Evolutionary conservation across 306 rosid genomes (phyloP).

Genomic region (Dalbergia cochinchinensis): DNA sequence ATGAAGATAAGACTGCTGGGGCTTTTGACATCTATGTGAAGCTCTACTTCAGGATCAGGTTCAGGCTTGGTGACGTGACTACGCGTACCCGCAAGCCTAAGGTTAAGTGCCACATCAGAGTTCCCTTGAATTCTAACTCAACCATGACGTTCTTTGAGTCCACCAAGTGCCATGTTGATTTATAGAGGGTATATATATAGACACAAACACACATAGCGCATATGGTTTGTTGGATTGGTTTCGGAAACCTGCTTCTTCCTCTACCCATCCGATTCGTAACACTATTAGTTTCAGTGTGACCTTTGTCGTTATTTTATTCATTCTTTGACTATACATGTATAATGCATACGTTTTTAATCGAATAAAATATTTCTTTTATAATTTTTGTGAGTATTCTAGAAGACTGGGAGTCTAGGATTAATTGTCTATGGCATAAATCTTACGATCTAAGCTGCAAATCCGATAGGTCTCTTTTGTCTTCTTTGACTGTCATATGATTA

Average conservation of each 20-base stretch:
- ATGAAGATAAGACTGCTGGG: slow-evolving; percentile 47
- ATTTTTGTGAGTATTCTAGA: no score
- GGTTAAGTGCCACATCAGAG: slow-evolving; percentile 59
- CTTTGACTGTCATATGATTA: no score
- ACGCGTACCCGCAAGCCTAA: slow-evolving; percentile 54
- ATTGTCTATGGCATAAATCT: no score
- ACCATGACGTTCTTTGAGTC: slow-evolving; percentile 37
- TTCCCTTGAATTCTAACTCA: slow-evolving; percentile 47
- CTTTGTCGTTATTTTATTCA: slow-evolving; percentile 16
- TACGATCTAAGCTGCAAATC: no score
- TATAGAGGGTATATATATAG: neutral
- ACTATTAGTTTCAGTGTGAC: neutral
- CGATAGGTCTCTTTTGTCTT: no score
- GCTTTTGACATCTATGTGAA: slow-evolving; percentile 60
- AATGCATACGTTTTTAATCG: neutral
- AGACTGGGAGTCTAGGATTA: no score
- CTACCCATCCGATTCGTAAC: neutral
- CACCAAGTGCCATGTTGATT: slow-evolving; percentile 57
- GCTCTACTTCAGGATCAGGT: slow-evolving; percentile 64
- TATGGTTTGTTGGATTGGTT: neutral
- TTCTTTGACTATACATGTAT: neutral
- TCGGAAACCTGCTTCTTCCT: neutral
- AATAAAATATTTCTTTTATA: neutral
- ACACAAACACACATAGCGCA: no score
- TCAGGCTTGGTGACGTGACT: slow-evolving; percentile 51